Evolutionary conservation across 208 protist species (phyloP).

Genomic region (Trypanosoma theileri): DNA sequence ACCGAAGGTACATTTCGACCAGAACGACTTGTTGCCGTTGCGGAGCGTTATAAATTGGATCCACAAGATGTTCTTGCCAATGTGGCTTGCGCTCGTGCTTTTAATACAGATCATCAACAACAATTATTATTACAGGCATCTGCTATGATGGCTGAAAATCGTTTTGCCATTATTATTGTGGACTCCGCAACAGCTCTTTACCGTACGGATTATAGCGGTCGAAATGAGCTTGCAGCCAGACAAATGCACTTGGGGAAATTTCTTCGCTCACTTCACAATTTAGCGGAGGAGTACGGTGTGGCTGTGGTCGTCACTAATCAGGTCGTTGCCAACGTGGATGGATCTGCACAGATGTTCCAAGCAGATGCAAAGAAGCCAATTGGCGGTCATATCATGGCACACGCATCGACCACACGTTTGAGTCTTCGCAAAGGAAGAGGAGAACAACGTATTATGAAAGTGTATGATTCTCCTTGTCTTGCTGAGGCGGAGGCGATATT

Average conservation of each 20-base stretch:
- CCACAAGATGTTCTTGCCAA: conserved; percentile 98
- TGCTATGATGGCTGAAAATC: conserved; percentile 98
- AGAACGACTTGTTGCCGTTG: conserved; percentile 87
- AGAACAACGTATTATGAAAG: conserved; percentile 99
- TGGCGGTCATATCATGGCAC: conserved; percentile 99
- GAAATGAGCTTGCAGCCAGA: conserved; percentile 97
- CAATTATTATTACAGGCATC: conserved; percentile 94
- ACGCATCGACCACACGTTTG: conserved; percentile 99
- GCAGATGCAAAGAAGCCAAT: conserved; percentile 99
- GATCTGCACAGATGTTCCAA: conserved; percentile 94
- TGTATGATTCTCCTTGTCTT: conserved; percentile 99
- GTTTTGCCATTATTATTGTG: conserved; percentile 98
- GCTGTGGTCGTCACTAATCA: conserved; percentile 99
- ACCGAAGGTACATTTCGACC: conserved; percentile 99
- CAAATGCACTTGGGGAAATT: conserved; percentile 99
- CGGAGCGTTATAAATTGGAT: conserved; percentile 94
- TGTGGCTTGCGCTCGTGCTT: conserved; percentile 98
- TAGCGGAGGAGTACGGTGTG: conserved; percentile 99
- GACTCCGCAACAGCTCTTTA: conserved; percentile 99
- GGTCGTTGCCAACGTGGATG: conserved; percentile 98
- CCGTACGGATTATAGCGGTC: conserved; percentile 98
- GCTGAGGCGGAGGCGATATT: conserved; percentile 97
- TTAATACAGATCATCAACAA: conserved; percentile 99
- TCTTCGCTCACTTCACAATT: conserved; percentile 94
- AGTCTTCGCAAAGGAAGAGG: conserved; percentile 98